Evolutionary conservation across 1,284 basidiomycete genomes (phyloP), one percentile per base, ranked within the genome.

Genomic region (Trichosporon sp.): DNA sequence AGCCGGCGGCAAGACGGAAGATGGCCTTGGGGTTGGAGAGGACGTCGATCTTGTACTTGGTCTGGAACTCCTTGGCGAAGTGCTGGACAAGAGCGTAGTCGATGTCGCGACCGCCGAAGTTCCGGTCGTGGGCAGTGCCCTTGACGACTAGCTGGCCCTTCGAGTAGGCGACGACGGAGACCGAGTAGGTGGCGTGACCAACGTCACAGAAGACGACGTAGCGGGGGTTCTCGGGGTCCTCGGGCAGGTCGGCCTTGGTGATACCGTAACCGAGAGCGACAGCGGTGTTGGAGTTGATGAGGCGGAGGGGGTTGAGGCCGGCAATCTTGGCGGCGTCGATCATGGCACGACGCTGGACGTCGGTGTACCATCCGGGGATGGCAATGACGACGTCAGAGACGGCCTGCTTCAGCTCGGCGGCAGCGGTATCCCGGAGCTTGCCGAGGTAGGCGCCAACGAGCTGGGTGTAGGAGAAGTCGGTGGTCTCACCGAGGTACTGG

Each of bases 1-100:
- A 92, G 16, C 89, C 88, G 27, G 89, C 88, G 34, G 84, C 79
- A 59, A 96, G 87, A 74, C 94, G 88, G 90, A 96, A 97, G 58
- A 84, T 85, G 31, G 92, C 94, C 82, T 96, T 96, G 73, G 91
- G 90, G 81, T 85, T 92, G 65, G 86, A 86, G 72, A 92, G 80
- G 71, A 95, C 92, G 79, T 96, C 92, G 75, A 97, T 91, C 82
- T 92, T 95, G 87, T 96, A 96, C 81, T 95, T 95, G 31, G 81
- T 80, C 83, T 92, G 89, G 86, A 96, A 96, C 81, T 96, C 90
- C 58, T 86, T 81, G 21, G 92, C 86, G 77, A 96, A 96, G 83
- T 96, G 87, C 73, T 87, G 78, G 40, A 95, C 86, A 69, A 97
- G 88, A 10, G 89, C 90, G 74, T 87, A 87, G 83, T 96, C 94